These are phyloP conservation scores for Phellopilus nigrolimitatus DNA, from an alignment of 1,284 basidiomycete species.

Conservation along the genomic window DNA sequence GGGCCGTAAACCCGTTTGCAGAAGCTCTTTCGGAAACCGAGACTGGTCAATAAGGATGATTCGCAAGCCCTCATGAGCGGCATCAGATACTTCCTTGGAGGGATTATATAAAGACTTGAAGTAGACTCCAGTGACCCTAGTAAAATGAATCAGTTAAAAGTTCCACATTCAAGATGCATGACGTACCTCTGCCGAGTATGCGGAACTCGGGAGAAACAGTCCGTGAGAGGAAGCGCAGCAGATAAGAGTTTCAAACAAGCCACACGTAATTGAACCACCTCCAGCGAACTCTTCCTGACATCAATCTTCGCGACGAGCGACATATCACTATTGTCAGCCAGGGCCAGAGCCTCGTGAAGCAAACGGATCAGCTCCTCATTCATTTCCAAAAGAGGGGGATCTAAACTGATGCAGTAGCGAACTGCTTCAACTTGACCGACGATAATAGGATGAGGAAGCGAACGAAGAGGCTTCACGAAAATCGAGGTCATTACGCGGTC, in stretches of 20 bases:
- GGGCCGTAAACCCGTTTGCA: slow-evolving; percentile 93
- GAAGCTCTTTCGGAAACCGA: slow-evolving; percentile 90
- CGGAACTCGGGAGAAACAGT: slow-evolving; percentile 82
- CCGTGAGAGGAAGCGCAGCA: slow-evolving; percentile 91
- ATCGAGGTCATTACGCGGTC: slow-evolving; percentile 87
- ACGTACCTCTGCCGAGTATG: slow-evolving; percentile 81
- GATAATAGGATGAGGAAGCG: slow-evolving; percentile 93
- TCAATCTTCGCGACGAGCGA: slow-evolving; percentile 11
- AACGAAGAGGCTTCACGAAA: slow-evolving; percentile 95
- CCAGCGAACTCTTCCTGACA: slow-evolving; percentile 13
- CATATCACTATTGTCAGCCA: slow-evolving; percentile 92
- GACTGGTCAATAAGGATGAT: slow-evolving; percentile 88
- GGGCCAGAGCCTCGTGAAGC: slow-evolving; percentile 89
- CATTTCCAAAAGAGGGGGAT: slow-evolving; percentile 83
- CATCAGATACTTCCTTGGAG: slow-evolving; percentile 91
- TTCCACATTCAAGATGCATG: slow-evolving; percentile 5
- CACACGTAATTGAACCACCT: slow-evolving; percentile 90
- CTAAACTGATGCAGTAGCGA: slow-evolving; percentile 83
- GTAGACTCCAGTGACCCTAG: slow-evolving; percentile 89
- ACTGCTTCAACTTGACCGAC: slow-evolving; percentile 99
- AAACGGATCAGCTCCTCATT: slow-evolving; percentile 92
- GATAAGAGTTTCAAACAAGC: slow-evolving; percentile 92
- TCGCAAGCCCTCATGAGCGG: slow-evolving; percentile 90
- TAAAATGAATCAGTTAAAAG: slow-evolving; percentile 14
- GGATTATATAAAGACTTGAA: slow-evolving; percentile 98